Evolutionary conservation across 2,329 filamentous ascomycete species (phyloP).

Genomic region (Elsinoe necatrix): DNA sequence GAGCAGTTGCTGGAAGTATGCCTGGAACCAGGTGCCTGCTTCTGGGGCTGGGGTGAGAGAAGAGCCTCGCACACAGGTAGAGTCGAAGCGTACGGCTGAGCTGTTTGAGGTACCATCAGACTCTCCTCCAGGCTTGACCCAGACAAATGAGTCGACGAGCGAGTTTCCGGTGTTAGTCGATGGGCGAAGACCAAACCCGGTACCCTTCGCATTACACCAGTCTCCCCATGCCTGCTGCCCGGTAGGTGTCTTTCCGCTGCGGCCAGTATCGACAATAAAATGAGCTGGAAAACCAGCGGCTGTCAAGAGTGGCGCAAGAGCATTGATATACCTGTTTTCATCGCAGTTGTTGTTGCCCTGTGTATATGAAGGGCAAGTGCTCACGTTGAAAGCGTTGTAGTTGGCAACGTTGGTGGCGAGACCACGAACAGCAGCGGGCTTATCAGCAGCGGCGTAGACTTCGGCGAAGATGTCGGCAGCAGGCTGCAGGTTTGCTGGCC

Average conservation of each 20-base stretch:
- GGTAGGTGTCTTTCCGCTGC: constrained; percentile 55
- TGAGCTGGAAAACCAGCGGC: constrained; percentile 44
- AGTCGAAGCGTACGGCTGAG: constrained; percentile 1
- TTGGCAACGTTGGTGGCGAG: constrained; percentile 51
- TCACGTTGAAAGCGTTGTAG: constrained; percentile 48
- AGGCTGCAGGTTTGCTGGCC: constrained; percentile 51
- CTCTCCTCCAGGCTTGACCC: constrained; percentile 60
- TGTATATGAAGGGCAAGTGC: constrained; percentile 39
- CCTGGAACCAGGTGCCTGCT: constrained; percentile 59
- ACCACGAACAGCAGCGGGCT: constrained; percentile 43
- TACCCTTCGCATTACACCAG: constrained; percentile 27
- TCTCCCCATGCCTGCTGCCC: constrained; percentile 51
- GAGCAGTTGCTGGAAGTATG: constrained; percentile 32
- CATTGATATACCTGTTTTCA: constrained; percentile 46
- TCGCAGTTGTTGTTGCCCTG: constrained; percentile 43
- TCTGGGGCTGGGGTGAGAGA: constrained; percentile 48
- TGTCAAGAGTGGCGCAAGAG: constrained; percentile 42
- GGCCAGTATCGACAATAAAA: constrained; percentile 50
- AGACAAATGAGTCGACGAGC: constrained; percentile 58
- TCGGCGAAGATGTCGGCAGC: constrained; percentile 42
- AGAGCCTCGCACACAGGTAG: neutral
- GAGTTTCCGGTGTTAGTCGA: constrained; percentile 52
- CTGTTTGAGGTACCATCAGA: constrained; percentile 30
- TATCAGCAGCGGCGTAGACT: constrained; percentile 41
- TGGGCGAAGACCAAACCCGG: constrained; percentile 55